Evolutionary conservation across 768 basidiomycete genomes (phyloP), one percentile per base, ranked within the genome.

Genomic region (Cyclocybe cylindracea): DNA sequence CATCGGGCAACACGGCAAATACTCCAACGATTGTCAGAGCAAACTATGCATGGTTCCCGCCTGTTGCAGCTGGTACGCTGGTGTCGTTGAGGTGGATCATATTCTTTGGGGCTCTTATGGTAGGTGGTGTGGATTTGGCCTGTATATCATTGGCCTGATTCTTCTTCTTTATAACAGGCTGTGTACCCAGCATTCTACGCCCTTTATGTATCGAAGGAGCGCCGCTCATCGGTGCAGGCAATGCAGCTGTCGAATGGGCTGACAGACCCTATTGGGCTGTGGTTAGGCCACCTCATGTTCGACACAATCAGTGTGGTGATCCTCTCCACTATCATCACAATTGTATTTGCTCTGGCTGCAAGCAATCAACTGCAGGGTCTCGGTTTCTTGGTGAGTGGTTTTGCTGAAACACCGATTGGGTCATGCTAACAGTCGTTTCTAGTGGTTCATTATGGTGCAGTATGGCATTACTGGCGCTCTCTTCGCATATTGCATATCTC

Each of bases 111-210:
- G 84, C 82, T 33, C 75, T 78, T 1, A 87, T 90, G 86, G 88
- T 88, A 51, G 37, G 78, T 24, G 24, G 24, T 62, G 6, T 18
- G 4, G 13, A 19, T 34, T 29, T 5, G 11, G 5, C 37, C 4
- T 1, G 38, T 11, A 5, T 14, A 8, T 40, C 37, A 18, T 47
- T n/a, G 2, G 40, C 9, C 48, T 14, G 8, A 41, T 10, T 29
- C 14, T 50, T 37, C 29, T 46, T 13, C n/a, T 39, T 32, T 31
- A 44, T 39, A 55, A 10, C 48, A 89, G 86, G 75, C 86, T 9
- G 84, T 89, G 1, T 91, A 80, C 61, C 87, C 90, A n/a, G 89
- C 89, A 3, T 92, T 92, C 70, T 90, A 83, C 58, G 78, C 87
- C 8, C 65, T 92, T 10, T 92, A 92, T 64, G 87, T 89, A 3